Evolutionary conservation across 768 basidiomycete species (phyloP), one percentile per base, ranked within the genome.

Genomic region (Punctularia strigosozonata): DNA sequence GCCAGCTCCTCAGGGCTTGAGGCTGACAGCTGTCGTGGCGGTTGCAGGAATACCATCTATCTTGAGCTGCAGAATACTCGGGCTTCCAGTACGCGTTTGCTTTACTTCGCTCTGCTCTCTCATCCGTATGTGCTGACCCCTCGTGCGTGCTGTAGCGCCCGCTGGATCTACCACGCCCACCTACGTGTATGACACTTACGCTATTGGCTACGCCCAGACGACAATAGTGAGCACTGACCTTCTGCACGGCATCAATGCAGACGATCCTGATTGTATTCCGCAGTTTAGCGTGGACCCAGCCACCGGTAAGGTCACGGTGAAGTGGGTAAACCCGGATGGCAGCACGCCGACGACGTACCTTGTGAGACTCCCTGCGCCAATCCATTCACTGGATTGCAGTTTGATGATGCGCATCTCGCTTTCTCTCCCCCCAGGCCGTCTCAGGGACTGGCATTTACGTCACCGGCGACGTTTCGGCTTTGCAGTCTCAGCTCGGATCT

Each of bases 271-370:
- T 19, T n/a, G 13, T n/a, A 2, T 18, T 19, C 30, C 5, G 20
- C 31, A 50, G 49, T 50, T 45, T 36, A 10, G 25, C 26, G 31
- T 50, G 19, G 46, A 43, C 23, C 42, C 46, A 10, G 4, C 8
- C 18, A 40, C 32, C 19, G 46, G 44, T 25, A 38, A 39, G 28
- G 24, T 50, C 12, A 35, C 42, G 15, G 40, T 43, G 13, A 17
- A 44, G 14, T 50, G 49, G 49, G 44, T 48, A 10, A 50, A 50
- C 43, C 44, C 46, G 12, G 44, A 50, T 31, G 49, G 49, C n/a
- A 31, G 49, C 48, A 21, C 34, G 49, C 33, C 42, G 14, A 24
- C 19, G 36, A 36, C 22, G n/a, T 48, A 48, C 36, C 19, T 38
- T 31, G 34, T 36, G n/a, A n/a, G n/a, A n/a, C n/a, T n/a, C n/a